These are phyloP conservation scores for Aspergillus ustus DNA, from an alignment of 2,329 filamentous ascomycete species.

Conservation along the genomic window DNA sequence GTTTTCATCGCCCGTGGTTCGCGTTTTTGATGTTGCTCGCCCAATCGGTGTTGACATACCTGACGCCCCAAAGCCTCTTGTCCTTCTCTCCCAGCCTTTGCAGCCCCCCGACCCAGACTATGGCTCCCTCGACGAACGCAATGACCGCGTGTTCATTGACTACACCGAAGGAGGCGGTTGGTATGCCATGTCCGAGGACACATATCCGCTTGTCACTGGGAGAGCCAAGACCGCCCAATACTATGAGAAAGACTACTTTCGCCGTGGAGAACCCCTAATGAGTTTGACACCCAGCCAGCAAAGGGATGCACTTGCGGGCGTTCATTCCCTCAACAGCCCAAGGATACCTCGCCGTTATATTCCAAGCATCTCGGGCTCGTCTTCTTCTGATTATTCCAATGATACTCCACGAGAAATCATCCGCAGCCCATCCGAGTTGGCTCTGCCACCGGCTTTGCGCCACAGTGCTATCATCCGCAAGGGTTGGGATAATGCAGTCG, in stretches of 20 bases:
- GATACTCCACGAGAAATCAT: conserved; percentile 44
- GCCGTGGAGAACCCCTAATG: conserved; percentile 42
- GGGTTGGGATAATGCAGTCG: conserved; percentile 50
- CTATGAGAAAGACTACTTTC: conserved; percentile 58
- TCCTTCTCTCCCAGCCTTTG: conserved; percentile 83
- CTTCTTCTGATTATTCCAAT: conserved; percentile 39
- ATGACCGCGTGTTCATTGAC: conserved; percentile 79
- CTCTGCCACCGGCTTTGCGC: conserved; percentile 44
- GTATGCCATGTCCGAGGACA: conserved; percentile 88
- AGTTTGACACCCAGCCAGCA: conserved; percentile 53
- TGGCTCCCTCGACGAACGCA: conserved; percentile 55
- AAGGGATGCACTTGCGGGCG: conserved; percentile 69
- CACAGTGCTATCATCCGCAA: conserved; percentile 51
- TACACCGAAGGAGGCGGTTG: conserved; percentile 84
- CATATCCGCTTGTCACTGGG: conserved; percentile 83
- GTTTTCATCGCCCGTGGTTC: conserved; percentile 76
- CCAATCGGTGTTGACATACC: conserved; percentile 68
- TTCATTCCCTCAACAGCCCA: conserved; percentile 64
- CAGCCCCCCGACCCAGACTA: conserved; percentile 59
- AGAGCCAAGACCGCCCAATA: conserved; percentile 63
- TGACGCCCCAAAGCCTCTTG: conserved; percentile 69
- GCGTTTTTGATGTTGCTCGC: conserved; percentile 85
- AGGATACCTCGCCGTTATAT: conserved; percentile 45
- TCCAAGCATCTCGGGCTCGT: conserved; percentile 51
- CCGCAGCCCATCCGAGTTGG: conserved; percentile 41